phyloP scores from a whole-genome alignment of 2,329 filamentous ascomycete genomes.

The Colletotrichum eremochloae region DNA sequence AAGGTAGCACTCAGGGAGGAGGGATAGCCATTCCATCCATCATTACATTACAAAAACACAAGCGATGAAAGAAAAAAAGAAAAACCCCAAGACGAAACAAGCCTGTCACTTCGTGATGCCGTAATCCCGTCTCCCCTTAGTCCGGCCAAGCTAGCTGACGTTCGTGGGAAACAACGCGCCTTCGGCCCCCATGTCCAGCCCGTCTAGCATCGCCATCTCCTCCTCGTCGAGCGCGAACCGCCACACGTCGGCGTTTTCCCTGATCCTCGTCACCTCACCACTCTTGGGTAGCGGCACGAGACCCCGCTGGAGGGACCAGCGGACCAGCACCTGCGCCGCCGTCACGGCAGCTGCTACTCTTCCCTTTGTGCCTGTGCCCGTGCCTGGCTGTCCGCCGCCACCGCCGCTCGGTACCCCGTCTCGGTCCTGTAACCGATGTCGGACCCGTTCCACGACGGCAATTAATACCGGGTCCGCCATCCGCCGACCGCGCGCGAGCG shows the following conservation, averaged over 20 bases:
- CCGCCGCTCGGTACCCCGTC: neutral
- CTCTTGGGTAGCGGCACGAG: constrained; percentile 79
- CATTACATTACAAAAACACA: neutral
- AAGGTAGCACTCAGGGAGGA: neutral
- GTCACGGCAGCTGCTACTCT: constrained; percentile 69
- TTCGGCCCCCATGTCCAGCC: constrained; percentile 47
- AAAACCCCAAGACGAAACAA: neutral
- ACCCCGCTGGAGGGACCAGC: constrained; percentile 78
- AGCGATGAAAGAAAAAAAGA: too few relatives aligned
- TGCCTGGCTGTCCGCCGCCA: constrained; percentile 43
- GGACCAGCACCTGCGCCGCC: constrained; percentile 75
- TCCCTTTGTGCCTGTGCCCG: constrained; percentile 51
- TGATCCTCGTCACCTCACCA: constrained; percentile 69
- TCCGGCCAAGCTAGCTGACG: constrained; percentile 36
- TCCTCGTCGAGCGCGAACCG: constrained; percentile 68
- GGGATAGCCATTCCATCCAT: neutral
- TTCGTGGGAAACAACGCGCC: constrained; percentile 52
- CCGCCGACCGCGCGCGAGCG: constrained; percentile 51
- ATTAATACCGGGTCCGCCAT: constrained; percentile 67
- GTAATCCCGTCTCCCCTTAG: neutral
- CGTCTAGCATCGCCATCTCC: constrained; percentile 64
- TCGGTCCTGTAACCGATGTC: neutral
- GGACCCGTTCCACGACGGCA: constrained; percentile 11
- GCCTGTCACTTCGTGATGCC: neutral
- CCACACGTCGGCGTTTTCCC: constrained; percentile 71